Evolutionary conservation across 2,329 filamentous ascomycete genomes (phyloP).

Genomic region (Cercospora zeina): DNA sequence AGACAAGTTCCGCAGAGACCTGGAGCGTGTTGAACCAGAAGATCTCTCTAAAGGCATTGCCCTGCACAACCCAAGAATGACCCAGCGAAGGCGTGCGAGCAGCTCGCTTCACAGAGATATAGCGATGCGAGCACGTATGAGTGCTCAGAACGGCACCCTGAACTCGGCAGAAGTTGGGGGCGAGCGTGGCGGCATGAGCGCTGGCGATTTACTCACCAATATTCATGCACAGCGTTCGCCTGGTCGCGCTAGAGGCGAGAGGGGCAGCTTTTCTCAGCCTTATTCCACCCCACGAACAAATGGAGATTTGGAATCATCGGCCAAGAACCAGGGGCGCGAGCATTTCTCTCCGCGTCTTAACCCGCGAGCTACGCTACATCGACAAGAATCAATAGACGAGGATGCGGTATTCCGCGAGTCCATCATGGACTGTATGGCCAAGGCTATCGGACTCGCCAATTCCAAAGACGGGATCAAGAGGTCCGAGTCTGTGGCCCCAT

Average conservation of each 20-base stretch:
- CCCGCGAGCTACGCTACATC: constrained; percentile 55
- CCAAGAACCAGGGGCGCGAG: constrained; percentile 45
- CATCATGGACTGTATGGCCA: constrained; percentile 93
- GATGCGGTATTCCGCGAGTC: constrained; percentile 86
- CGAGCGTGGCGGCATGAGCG: constrained; percentile 47
- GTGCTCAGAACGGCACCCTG: constrained; percentile 33
- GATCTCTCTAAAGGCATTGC: constrained; percentile 91
- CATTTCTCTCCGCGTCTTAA: constrained; percentile 41
- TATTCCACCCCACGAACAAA: constrained; percentile 44
- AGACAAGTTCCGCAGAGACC: constrained; percentile 79
- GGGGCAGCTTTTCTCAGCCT: constrained; percentile 51
- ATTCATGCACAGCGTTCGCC: constrained; percentile 67
- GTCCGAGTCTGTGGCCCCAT: constrained; percentile 75
- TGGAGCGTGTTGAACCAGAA: constrained; percentile 76
- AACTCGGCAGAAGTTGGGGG: constrained; percentile 29
- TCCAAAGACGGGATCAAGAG: constrained; percentile 65
- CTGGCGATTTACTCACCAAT: constrained; percentile 74
- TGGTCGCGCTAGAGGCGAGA: constrained; percentile 49
- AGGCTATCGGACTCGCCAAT: constrained; percentile 79
- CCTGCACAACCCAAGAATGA: constrained; percentile 74
- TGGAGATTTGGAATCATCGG: constrained; percentile 46
- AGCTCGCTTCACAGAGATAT: constrained; percentile 77
- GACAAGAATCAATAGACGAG: constrained; percentile 81
- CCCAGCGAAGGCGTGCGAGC: constrained; percentile 66
- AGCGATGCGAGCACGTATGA: constrained; percentile 62